These are phyloP conservation scores for Fusarium luffae DNA, from an alignment of 2,329 filamentous ascomycete species.

Conservation along the genomic window DNA sequence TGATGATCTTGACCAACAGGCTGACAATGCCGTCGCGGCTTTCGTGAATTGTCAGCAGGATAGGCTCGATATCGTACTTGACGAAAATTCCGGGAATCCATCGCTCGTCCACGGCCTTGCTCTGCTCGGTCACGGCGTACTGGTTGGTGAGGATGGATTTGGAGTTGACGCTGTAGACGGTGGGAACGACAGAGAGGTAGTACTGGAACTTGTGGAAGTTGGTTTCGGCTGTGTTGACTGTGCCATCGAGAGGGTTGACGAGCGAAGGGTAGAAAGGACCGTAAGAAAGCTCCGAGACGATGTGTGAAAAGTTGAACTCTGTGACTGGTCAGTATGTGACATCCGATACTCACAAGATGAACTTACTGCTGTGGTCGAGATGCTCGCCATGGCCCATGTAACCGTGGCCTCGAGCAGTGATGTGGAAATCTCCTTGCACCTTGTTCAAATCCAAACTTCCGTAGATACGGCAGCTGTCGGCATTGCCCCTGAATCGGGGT, in stretches of 20 bases:
- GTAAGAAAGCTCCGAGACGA: slow-evolving; percentile 95
- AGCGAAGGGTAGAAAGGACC: slow-evolving; percentile 96
- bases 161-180: slow-evolving; percentile 80
- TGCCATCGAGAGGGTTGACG: slow-evolving; percentile 92
- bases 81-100: slow-evolving; percentile 91
- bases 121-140: slow-evolving; percentile 95
- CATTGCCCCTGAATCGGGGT: slow-evolving; percentile 68
- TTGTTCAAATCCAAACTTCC: slow-evolving; percentile 93
- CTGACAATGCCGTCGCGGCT: slow-evolving; percentile 78
- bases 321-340: slow-evolving; percentile 36
- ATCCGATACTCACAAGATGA: neutral
- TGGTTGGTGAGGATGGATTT: slow-evolving; percentile 91
- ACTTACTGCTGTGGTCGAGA: slow-evolving; percentile 82
- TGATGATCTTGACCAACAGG: slow-evolving; percentile 85
- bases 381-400: slow-evolving; percentile 83
- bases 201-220: slow-evolving; percentile 99
- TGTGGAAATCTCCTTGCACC: slow-evolving; percentile 98
- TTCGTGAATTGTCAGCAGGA: slow-evolving; percentile 87
- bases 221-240: slow-evolving; percentile 76
- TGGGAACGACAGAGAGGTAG: slow-evolving; percentile 94
- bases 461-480: slow-evolving; percentile 87
- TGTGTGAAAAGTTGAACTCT: slow-evolving; percentile 98
- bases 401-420: slow-evolving; percentile 95
- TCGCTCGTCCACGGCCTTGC: slow-evolving; percentile 74
- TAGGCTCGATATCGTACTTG: slow-evolving; percentile 99